phyloP scores from a whole-genome alignment of 2,329 filamentous ascomycete species.

The Fusarium dlaminii region DNA sequence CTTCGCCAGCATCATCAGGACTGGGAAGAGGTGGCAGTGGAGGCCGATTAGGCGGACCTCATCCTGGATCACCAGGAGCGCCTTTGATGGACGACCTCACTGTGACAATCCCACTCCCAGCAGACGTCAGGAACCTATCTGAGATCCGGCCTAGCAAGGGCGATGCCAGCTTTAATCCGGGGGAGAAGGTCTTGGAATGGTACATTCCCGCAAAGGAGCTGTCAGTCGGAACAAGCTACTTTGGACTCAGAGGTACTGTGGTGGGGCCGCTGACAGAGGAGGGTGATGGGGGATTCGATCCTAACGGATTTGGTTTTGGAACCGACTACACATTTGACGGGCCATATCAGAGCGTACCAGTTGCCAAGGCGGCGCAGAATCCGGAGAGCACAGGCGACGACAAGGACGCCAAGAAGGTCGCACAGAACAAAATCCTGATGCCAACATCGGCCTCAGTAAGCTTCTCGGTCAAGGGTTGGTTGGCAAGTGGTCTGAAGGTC shows the following conservation, averaged over 20 bases:
- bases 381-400: conserved; percentile 50
- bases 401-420: conserved; percentile 65
- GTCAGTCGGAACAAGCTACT: conserved; percentile 70
- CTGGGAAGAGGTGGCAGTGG: conserved; percentile 56
- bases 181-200: conserved; percentile 82
- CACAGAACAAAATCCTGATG: conserved; percentile 81
- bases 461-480: conserved; percentile 75
- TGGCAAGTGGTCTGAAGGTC: conserved; percentile 73
- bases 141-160: conserved; percentile 84
- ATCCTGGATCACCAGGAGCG: conserved; percentile 64
- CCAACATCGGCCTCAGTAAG: conserved; percentile 80
- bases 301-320: conserved; percentile 62
- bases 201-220: conserved; percentile 81
- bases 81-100: conserved; percentile 79
- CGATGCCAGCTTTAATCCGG: conserved; percentile 82
- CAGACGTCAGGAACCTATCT: conserved; percentile 81
- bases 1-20: conserved; percentile 48
- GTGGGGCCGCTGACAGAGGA: conserved; percentile 68
- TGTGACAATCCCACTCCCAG: conserved; percentile 81
- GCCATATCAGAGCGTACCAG: conserved; percentile 61
- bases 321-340: conserved; percentile 64
- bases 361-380: conserved; percentile 48
- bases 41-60: conserved; percentile 52
- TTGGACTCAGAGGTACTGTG: conserved; percentile 82
- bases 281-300: conserved; percentile 59